Evolutionary conservation across 1,284 basidiomycete genomes (phyloP), one percentile per base, ranked within the genome.

Genomic region (Mixia osmundae): DNA sequence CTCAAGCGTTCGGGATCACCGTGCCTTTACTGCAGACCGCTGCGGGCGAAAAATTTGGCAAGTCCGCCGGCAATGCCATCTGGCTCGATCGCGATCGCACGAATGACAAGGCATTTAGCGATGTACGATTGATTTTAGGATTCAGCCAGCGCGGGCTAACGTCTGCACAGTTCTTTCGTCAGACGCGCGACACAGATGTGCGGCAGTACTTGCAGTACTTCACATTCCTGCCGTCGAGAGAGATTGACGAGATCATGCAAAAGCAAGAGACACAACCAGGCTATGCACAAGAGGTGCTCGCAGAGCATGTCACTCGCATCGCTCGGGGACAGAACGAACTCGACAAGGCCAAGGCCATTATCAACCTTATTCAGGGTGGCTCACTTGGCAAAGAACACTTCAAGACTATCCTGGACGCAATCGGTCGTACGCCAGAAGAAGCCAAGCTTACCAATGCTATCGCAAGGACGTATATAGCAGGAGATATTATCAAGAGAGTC

Each of bases 41-140:
- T 1, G 66, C 66, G 0, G 91, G 91, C 2, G 77, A 82, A 49
- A 99, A 97, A 61, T 91, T 97, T 54, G 91, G 91, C 10, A 99
- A 99, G 64, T 80, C 76, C 44, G 77, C 82, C 0, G 89, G 89
- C 1, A 97, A 95, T 51, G 89, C 91, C 0, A 61, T 99, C 0
- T 95, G 89, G 77, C 60, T 94, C 25, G 72, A 89, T 49, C 58
- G 66, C 19, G 48, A 56, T 3, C 55, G 77, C 48, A 91, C 83
- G 2, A 76, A 72, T 45, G 66, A 76, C 8, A 76, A 77, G 46
- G 82, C 89, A 45, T 80, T 94, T 49, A 91, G 89, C 50, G 85
- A 91, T 63, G 85, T 77, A 36, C 25, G 62, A 48, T 26, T 43
- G 23, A 19, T 36, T 27, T 23, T 28, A 12, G 27, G 30, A 6